Conservation (phyloP, 2,329 filamentous ascomycete species). For the Calonectria montana region DNA sequence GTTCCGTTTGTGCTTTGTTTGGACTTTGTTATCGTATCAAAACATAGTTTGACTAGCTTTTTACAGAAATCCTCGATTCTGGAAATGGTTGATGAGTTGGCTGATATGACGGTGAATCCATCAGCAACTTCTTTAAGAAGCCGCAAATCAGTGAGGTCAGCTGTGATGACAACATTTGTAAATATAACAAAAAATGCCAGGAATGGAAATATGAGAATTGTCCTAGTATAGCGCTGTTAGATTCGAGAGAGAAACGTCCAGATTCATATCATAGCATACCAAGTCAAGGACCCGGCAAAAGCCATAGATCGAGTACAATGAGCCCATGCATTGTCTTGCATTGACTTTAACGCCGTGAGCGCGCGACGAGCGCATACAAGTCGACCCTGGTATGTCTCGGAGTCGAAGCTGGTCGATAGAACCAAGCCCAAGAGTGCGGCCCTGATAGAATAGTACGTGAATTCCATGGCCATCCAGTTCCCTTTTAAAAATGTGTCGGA, state of each 20-base stretch:
- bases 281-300: slow-evolving; percentile 7
- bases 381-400: neutral
- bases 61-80: slow-evolving; percentile 11
- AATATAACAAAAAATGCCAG: slow-evolving; percentile 10
- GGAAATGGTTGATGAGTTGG: neutral
- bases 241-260: neutral
- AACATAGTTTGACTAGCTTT: slow-evolving; percentile 9
- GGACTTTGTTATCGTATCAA: neutral
- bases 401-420: neutral
- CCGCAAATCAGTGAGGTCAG: neutral
- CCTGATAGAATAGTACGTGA: neutral
- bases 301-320: slow-evolving; percentile 6
- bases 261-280: neutral
- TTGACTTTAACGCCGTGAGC: neutral
- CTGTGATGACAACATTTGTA: slow-evolving; percentile 6
- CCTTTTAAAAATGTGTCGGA: neutral
- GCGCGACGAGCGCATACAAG: neutral
- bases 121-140: slow-evolving; percentile 7
- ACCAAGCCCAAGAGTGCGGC: neutral
- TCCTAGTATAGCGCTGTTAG: neutral
- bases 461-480: slow-evolving; percentile 10
- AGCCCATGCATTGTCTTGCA: slow-evolving; percentile 14
- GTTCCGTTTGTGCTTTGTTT: neutral
- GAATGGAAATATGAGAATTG: slow-evolving; percentile 6
- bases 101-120: slow-evolving; percentile 5